Conservation (phyloP, 73 alveolate species). For the Paraurostyla sp. region DNA sequence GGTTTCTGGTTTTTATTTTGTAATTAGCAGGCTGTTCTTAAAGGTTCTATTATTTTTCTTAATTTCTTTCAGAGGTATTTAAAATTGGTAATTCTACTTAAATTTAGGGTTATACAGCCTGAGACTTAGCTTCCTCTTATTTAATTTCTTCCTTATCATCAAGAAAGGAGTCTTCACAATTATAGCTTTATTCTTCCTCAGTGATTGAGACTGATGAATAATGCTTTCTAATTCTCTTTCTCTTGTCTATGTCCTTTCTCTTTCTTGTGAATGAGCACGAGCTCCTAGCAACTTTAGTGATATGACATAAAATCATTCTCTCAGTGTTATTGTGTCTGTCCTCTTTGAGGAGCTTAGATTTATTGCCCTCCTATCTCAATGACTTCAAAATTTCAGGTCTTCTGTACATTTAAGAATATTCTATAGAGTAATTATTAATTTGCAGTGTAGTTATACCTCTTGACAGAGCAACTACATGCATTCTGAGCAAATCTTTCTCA, state of each 20-base stretch:
- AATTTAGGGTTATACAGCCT: no score
- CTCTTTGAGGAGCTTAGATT: background rate
- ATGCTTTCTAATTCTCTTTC: no score
- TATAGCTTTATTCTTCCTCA: no score
- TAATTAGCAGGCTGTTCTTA: no score
- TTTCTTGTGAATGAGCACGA: background rate
- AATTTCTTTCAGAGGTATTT: no score
- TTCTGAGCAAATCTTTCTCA: background rate
- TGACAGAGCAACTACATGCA: slow-evolving; percentile 59
- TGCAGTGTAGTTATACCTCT: background rate
- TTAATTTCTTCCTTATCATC: no score
- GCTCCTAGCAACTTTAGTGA: background rate
- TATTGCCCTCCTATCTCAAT: background rate
- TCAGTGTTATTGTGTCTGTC: slow-evolving; percentile 13
- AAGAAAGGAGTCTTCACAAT: no score
- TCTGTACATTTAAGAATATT: background rate
- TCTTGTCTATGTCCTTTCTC: background rate
- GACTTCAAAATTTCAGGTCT: background rate
- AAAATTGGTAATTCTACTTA: no score
- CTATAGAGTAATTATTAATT: background rate
- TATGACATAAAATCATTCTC: slow-evolving; percentile 46
- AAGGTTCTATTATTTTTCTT: no score
- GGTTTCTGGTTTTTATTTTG: no score
- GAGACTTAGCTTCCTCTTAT: no score
- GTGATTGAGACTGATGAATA: no score